Conservation (phyloP, 2,329 filamentous ascomycete species). For the Incumbomyces delicatus region DNA sequence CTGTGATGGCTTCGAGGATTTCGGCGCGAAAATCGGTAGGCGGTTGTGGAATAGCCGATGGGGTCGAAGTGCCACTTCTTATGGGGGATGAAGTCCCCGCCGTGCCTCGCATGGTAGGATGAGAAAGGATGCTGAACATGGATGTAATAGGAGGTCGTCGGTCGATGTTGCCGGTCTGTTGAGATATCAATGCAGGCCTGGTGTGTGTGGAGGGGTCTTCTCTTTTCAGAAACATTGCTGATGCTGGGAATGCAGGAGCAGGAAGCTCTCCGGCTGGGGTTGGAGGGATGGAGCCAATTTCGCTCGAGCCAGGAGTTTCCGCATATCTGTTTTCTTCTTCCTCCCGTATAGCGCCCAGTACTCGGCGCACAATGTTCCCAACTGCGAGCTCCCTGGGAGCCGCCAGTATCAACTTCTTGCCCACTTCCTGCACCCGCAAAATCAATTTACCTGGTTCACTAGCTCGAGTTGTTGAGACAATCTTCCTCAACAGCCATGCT, state of each 20-base stretch:
- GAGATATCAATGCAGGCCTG: slow-evolving; percentile 54
- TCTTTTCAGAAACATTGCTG: slow-evolving; percentile 7
- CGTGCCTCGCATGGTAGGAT: slow-evolving; percentile 36
- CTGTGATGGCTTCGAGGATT: slow-evolving; percentile 85
- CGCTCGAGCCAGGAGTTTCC: slow-evolving; percentile 43
- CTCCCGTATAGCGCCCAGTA: slow-evolving; percentile 82
- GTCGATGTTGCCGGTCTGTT: slow-evolving; percentile 50
- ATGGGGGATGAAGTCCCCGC: slow-evolving; percentile 27
- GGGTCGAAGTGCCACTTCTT: slow-evolving; percentile 25
- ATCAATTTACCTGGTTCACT: slow-evolving; percentile 69
- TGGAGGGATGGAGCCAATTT: slow-evolving; percentile 43
- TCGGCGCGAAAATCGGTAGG: slow-evolving; percentile 70
- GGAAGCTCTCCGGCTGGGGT: slow-evolving; percentile 24
- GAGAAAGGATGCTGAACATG: slow-evolving; percentile 79
- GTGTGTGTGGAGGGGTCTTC: slow-evolving; percentile 14
- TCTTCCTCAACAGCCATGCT: slow-evolving; percentile 74
- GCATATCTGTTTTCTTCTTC: slow-evolving; percentile 62
- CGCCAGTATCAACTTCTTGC: slow-evolving; percentile 66
- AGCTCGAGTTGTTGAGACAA: slow-evolving; percentile 74
- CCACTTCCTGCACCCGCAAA: slow-evolving; percentile 67
- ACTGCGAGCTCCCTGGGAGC: slow-evolving; percentile 87
- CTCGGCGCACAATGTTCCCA: slow-evolving; percentile 84
- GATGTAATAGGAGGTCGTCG: slow-evolving; percentile 48
- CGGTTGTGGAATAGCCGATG: slow-evolving; percentile 13
- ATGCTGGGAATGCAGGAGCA: slow-evolving; percentile 2